Evolutionary conservation across 257 asterid genomes (phyloP), one percentile per base, ranked within the genome.

Genomic region (Solanum rostratum): DNA sequence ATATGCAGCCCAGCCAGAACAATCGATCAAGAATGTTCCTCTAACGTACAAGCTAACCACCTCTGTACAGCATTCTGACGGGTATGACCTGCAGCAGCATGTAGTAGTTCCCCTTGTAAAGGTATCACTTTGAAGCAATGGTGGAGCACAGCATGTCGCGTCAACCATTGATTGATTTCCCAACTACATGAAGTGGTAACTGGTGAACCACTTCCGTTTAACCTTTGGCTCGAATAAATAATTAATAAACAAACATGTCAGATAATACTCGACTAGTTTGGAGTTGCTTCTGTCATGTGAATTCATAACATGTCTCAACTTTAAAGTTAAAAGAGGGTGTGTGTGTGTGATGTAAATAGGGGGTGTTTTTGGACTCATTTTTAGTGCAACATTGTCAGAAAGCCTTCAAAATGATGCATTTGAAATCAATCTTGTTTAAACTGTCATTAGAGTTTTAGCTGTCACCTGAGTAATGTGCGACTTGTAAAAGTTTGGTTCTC

Each of bases 41-140:
- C 98, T 86, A 94, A 92, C 93, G 87, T 94, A 92, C 88, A 87
- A 82, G 86, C 90, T 69, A 89, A 90, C 88, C 91, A 88, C 86
- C 98, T 94, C 88, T 94, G 98, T 89, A 91, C 94, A 90, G 98
- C 98, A 69, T 94, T 94, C 86, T 94, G 91, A 94, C 89, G 18
- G 49, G 43, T 50, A 52, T 84, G 46, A 85, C 84, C 89, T 73
- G 78, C 80, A 80, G 83, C 88, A 84, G 85, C 87, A 57, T 68
- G 59, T 49, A 46, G 45, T 59, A 33, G 6, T 70, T 33, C 50
- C 39, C 79, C 55, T 24, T 70, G 85, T 66, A 81, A 70, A 81
- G 60, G 66, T 46, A n/a, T 80, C 69, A 24, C 57, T 39, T 57
- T 59, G 60, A 71, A 71, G 80, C 37, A 20, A 39, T 4, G 50